These are phyloP conservation scores for Vigna unguiculata DNA, from an alignment of 306 rosid genomes.

Conservation along the genomic window DNA sequence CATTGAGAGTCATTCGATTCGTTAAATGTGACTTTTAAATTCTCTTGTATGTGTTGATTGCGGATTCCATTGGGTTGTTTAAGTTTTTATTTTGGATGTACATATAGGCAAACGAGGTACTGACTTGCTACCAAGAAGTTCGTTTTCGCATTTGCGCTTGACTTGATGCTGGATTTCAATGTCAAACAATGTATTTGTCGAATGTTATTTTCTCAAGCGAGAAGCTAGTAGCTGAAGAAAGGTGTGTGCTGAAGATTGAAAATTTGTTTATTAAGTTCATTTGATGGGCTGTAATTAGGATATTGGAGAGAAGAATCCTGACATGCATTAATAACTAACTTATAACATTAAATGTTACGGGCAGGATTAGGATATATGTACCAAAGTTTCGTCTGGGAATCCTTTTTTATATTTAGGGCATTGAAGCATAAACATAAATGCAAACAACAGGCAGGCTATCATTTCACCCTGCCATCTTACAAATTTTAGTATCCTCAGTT, in stretches of 20 bases:
- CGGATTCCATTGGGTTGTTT: background rate
- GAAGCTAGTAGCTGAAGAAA: constrained; percentile 48
- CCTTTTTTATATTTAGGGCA: too few relatives aligned
- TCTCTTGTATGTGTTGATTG: background rate
- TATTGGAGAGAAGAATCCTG: background rate
- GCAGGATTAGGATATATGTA: too few relatives aligned
- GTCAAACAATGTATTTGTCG: constrained; percentile 13
- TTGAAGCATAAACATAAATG: too few relatives aligned
- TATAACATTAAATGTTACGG: constrained; percentile 1
- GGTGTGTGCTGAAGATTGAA: constrained; percentile 20
- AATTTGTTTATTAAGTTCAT: constrained; percentile 21
- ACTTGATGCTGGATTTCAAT: constrained; percentile 35
- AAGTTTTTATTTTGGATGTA: too few relatives aligned
- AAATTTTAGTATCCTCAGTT: too few relatives aligned
- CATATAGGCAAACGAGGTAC: background rate
- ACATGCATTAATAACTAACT: constrained; percentile 21
- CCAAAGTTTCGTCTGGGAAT: too few relatives aligned
- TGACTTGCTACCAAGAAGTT: constrained; percentile 5
- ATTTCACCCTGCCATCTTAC: too few relatives aligned
- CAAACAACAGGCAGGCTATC: too few relatives aligned
- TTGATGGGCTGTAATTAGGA: constrained; percentile 26
- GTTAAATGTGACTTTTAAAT: too few relatives aligned
- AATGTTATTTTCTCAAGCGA: constrained; percentile 28
- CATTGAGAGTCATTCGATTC: background rate
- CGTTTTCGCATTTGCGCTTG: constrained; percentile 29